phyloP scores from a whole-genome alignment of 2,329 filamentous ascomycete genomes.

The Colletotrichum sp. region DNA sequence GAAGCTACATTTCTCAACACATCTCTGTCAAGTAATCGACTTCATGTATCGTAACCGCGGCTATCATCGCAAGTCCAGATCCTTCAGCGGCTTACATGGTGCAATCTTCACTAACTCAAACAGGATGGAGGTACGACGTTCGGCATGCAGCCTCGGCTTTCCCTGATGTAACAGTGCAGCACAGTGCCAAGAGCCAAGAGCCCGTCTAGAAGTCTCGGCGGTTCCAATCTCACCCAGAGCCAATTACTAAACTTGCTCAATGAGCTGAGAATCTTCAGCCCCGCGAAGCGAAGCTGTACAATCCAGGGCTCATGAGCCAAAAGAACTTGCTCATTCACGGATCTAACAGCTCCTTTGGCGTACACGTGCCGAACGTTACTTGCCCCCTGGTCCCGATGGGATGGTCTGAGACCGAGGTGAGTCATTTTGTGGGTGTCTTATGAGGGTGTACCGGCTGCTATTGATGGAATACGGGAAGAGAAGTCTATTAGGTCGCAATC shows the following conservation, averaged over 20 bases:
- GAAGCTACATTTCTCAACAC: background rate
- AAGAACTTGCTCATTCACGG: background rate
- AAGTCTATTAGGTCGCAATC: background rate
- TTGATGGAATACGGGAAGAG: accelerated
- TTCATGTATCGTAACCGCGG: background rate
- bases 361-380: background rate
- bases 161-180: background rate
- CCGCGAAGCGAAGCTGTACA: background rate
- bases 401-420: background rate
- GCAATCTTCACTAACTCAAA: background rate
- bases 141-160: background rate
- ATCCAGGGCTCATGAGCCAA: background rate
- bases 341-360: background rate
- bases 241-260: background rate
- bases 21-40: background rate
- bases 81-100: background rate
- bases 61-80: background rate
- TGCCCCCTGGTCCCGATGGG: background rate
- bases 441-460: background rate
- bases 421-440: background rate
- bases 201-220: background rate
- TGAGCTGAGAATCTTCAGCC: background rate
- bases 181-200: background rate
- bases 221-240: background rate
- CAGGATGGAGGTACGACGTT: background rate